A percentile compares a stretch with the other conserved stretches of the same genome.
Conservation (phyloP, 495 filamentous ascomycete species). For the Aspergillus bertholletiae region DNA sequence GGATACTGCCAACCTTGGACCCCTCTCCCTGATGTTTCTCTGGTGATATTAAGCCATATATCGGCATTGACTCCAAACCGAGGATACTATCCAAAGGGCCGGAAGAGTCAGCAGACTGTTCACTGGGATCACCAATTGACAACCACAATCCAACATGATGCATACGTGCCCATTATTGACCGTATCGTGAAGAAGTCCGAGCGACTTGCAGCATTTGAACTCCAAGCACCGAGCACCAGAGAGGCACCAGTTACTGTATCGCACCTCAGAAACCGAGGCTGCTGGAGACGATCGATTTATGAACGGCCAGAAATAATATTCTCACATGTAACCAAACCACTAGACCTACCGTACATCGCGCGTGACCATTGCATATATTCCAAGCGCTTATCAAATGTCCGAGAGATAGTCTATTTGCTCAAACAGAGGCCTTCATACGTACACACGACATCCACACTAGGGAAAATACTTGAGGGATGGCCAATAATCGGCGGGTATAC, state of each 20-base stretch:
- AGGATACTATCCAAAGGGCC: slow-evolving; percentile 52
- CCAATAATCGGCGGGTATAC: slow-evolving; percentile 38
- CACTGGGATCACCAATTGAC: slow-evolving; percentile 43
- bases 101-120: slow-evolving; percentile 47
- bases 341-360: slow-evolving; percentile 11
- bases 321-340: background rate
- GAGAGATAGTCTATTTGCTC: slow-evolving; percentile 27
- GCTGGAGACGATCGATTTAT: slow-evolving; percentile 36
- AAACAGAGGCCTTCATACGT: slow-evolving; percentile 20
- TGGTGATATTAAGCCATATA: slow-evolving; percentile 38
- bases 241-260: background rate
- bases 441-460: slow-evolving; percentile 21
- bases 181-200: slow-evolving; percentile 39
- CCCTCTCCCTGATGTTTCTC: slow-evolving; percentile 29
- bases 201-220: slow-evolving; percentile 19
- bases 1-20: slow-evolving; percentile 49
- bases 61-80: slow-evolving; percentile 50
- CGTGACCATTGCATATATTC: slow-evolving; percentile 8
- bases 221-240: background rate
- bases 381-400: slow-evolving; percentile 13
- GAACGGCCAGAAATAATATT: slow-evolving; percentile 22
- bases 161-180: slow-evolving; percentile 34
- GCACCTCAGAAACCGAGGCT: slow-evolving; percentile 13
- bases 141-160: slow-evolving; percentile 52
- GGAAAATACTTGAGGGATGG: slow-evolving; percentile 28